Conservation (phyloP, 345 rosid species). For the Geranium brycei region DNA sequence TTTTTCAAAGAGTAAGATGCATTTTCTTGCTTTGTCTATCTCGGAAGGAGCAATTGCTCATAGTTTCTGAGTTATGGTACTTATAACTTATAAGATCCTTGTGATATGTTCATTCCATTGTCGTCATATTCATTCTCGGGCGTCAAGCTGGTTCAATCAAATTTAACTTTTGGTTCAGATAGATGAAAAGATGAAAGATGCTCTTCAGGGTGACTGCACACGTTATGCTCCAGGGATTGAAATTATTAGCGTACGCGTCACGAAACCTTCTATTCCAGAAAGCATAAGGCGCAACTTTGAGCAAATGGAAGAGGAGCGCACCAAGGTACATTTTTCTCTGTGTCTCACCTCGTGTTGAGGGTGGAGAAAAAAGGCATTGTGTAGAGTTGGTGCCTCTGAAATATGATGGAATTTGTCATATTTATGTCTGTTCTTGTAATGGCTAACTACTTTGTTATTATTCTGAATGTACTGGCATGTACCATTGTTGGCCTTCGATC, state of each 20-base stretch:
- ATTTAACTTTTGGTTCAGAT: slow-evolving; percentile 31
- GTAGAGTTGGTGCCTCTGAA: no score
- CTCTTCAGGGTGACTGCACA: slow-evolving; percentile 86
- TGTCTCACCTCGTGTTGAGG: neutral
- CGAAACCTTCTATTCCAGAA: slow-evolving; percentile 73
- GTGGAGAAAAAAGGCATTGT: neutral
- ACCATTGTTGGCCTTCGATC: no score
- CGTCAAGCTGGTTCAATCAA: neutral
- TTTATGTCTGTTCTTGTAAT: neutral
- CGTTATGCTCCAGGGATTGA: slow-evolving; percentile 89
- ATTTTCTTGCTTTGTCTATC: neutral
- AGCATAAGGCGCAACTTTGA: slow-evolving; percentile 69
- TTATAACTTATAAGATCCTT: neutral
- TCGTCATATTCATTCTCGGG: neutral
- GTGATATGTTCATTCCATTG: neutral
- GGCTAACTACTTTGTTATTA: no score
- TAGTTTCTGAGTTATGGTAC: neutral
- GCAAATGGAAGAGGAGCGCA: slow-evolving; percentile 92
- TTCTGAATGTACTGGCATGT: no score
- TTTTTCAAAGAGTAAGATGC: neutral
- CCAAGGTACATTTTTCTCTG: slow-evolving; percentile 40
- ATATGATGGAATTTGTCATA: neutral
- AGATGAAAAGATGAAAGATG: slow-evolving; percentile 91
- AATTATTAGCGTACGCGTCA: slow-evolving; percentile 79
- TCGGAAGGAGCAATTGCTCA: neutral